A percentile compares a stretch with the other conserved stretches of the same genome.
Evolutionary conservation across 2,329 filamentous ascomycete species (phyloP).

Genomic region (Cordyceps fumosorosea): DNA sequence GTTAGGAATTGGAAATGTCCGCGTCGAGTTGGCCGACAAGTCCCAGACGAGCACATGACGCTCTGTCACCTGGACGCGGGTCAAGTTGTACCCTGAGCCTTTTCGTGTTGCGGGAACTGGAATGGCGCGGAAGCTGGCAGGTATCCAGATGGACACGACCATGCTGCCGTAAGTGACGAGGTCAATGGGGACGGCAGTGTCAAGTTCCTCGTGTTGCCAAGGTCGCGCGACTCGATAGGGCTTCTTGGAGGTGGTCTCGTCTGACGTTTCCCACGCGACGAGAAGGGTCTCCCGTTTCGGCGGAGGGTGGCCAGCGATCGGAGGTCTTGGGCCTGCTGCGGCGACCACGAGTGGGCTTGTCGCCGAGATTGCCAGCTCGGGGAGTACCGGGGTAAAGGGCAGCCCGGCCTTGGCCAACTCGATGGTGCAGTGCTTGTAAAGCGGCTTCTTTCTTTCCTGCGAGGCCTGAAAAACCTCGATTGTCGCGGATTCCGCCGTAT

Average conservation of each 20-base stretch:
- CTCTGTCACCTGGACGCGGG: conserved; percentile 25
- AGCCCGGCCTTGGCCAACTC: conserved; percentile 28
- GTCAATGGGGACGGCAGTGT: conserved; percentile 32
- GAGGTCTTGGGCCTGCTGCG: conserved; percentile 33
- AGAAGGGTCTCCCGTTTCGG: conserved; percentile 32
- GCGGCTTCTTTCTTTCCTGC: conserved; percentile 29
- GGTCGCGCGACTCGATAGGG: conserved; percentile 32
- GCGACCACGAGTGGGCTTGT: conserved; percentile 33
- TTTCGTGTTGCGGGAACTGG: conserved; percentile 22
- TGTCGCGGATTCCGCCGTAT: conserved; percentile 24
- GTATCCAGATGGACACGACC: conserved; percentile 36
- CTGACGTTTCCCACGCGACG: conserved; percentile 32
- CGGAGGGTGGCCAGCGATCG: conserved; percentile 30
- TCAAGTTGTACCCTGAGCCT: conserved; percentile 26
- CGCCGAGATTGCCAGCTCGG: conserved; percentile 33
- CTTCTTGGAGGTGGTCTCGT: conserved; percentile 20
- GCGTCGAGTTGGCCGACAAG: conserved; percentile 30
- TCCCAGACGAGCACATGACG: conserved; percentile 35
- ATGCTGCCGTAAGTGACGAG: conserved; percentile 32
- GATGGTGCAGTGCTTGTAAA: conserved; percentile 29
- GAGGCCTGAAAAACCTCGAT: conserved; percentile 29
- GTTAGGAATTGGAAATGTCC: conserved; percentile 34
- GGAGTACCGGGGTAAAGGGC: conserved; percentile 32
- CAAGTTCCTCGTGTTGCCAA: conserved; percentile 32
- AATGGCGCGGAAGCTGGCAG: conserved; percentile 30